These are phyloP conservation scores for Euphorbia celastroides DNA, from an alignment of 441 rosid genomes.

Conservation along the genomic window DNA sequence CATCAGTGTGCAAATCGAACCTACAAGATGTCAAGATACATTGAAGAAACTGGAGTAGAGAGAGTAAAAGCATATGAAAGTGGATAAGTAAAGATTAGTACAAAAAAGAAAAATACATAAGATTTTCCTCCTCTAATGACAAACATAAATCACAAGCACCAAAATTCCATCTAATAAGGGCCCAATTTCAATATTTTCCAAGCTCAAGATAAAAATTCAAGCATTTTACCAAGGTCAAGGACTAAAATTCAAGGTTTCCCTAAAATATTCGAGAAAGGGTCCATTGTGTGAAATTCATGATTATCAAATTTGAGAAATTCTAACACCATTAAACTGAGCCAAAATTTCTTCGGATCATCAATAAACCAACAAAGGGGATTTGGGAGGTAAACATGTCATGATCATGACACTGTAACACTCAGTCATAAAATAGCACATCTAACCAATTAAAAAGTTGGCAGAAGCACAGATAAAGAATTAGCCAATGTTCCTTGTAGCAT, in stretches of 20 bases:
- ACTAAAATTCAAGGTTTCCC: neutral
- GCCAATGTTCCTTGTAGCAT: neutral
- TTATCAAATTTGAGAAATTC: neutral
- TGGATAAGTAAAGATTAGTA: neutral
- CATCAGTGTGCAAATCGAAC: neutral
- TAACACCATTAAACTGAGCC: neutral
- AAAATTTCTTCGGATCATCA: neutral
- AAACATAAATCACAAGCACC: neutral
- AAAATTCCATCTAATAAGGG: neutral
- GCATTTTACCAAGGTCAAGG: neutral
- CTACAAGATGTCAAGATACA: neutral
- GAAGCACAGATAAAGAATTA: neutral
- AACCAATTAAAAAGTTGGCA: neutral
- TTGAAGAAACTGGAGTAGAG: neutral
- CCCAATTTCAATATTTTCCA: neutral
- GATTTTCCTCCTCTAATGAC: neutral
- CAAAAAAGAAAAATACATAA: neutral
- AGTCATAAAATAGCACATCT: neutral
- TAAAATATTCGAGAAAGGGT: neutral
- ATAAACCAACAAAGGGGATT: neutral
- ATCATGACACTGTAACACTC: neutral
- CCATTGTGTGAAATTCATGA: neutral
- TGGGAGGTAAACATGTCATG: neutral
- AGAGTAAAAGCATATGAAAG: neutral
- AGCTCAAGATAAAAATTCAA: neutral